Percentiles rank a stretch among this genome's conserved stretches.
Evolutionary conservation across 805 yeast genomes (phyloP).

Genomic region (Teunomyces stri): DNA sequence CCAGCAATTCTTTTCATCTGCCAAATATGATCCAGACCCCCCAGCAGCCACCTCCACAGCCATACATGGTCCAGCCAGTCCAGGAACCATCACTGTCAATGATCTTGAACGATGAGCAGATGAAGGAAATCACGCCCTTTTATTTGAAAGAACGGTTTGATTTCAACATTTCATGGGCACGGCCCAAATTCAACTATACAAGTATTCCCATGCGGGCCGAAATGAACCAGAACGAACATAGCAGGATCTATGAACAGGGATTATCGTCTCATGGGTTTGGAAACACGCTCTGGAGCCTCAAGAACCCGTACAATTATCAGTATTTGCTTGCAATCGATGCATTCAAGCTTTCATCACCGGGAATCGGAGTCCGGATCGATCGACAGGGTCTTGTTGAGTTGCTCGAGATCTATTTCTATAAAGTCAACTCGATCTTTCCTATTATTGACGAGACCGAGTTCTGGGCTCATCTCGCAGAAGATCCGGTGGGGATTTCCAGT

Average conservation of each 20-base stretch:
- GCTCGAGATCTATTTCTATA: slow-evolving; percentile 27
- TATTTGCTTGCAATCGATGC: slow-evolving; percentile 26
- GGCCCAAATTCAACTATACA: slow-evolving; percentile 16
- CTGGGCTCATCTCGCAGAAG: slow-evolving; percentile 23
- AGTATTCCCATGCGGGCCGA: slow-evolving; percentile 23
- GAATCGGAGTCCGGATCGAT: background rate
- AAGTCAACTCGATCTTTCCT: slow-evolving; percentile 33
- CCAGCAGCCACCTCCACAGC: background rate
- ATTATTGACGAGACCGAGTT: slow-evolving; percentile 25
- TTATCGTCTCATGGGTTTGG: slow-evolving; percentile 4
- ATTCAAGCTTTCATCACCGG: slow-evolving; percentile 25
- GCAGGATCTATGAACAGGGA: slow-evolving; percentile 20
- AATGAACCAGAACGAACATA: slow-evolving; percentile 15
- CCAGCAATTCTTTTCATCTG: background rate
- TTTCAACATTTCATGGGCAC: slow-evolving; percentile 23
- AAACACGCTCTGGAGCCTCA: slow-evolving; percentile 11
- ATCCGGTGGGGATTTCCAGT: background rate
- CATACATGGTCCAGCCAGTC: background rate
- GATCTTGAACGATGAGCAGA: background rate
- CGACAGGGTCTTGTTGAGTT: slow-evolving; percentile 9
- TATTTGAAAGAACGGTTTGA: slow-evolving; percentile 20
- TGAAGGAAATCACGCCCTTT: slow-evolving; percentile 15
- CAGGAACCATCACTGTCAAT: no score
- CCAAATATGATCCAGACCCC: no score
- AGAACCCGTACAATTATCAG: slow-evolving; percentile 12